These are phyloP conservation scores for Geotrichum macrosporum DNA, from an alignment of 1,139 yeast genomes.

Conservation along the genomic window DNA sequence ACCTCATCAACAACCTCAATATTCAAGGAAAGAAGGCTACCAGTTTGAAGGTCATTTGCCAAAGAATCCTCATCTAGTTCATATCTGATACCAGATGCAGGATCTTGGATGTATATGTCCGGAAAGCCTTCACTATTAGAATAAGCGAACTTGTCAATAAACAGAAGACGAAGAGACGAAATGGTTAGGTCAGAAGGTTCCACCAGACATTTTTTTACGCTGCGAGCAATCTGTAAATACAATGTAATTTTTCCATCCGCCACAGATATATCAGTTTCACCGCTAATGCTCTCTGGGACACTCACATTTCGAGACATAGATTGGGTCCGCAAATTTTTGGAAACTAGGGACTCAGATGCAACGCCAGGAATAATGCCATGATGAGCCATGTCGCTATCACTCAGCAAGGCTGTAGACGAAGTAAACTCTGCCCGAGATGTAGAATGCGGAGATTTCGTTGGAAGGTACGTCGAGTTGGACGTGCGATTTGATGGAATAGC, in stretches of 20 bases:
- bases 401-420: constrained; percentile 24
- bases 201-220: constrained; percentile 57
- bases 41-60: constrained; percentile 51
- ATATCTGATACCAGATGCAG: constrained; percentile 55
- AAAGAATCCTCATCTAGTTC: constrained; percentile 72
- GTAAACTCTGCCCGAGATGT: constrained; percentile 29
- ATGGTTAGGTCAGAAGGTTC: constrained; percentile 50
- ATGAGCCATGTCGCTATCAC: constrained; percentile 13
- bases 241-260: constrained; percentile 34
- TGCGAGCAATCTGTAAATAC: constrained; percentile 54
- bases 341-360: background rate
- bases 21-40: constrained; percentile 57
- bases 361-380: constrained; percentile 1
- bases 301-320: background rate
- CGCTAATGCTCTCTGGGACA: background rate
- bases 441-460: constrained; percentile 30
- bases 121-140: constrained; percentile 61
- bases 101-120: constrained; percentile 70
- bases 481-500: constrained; percentile 12
- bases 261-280: constrained; percentile 3
- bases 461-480: constrained; percentile 23
- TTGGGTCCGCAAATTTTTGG: background rate
- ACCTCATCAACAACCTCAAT: constrained; percentile 38
- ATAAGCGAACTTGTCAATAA: constrained; percentile 82
- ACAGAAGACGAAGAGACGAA: constrained; percentile 63